phyloP scores from a whole-genome alignment of 2,329 filamentous ascomycete genomes.

The Tolypocladium guangdongense region DNA sequence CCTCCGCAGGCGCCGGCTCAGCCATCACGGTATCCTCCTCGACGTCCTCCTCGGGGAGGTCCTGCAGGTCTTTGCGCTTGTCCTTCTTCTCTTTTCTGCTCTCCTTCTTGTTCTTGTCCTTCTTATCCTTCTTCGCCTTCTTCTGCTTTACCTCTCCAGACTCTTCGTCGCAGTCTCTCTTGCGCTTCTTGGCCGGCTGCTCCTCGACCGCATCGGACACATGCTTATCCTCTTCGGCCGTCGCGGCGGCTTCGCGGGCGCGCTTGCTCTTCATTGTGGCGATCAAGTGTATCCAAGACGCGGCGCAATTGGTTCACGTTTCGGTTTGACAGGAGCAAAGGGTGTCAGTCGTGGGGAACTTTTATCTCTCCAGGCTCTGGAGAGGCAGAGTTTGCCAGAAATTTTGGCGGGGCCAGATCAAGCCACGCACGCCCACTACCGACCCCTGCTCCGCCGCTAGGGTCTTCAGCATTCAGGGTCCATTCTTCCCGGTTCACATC shows the following conservation, averaged over 20 bases:
- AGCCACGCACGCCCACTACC: neutral
- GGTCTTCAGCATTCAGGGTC: no score
- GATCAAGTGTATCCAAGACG: neutral
- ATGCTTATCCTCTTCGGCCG: slow-evolving; percentile 17
- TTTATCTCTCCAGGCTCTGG: neutral
- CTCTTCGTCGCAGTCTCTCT: slow-evolving; percentile 19
- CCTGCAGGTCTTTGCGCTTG: slow-evolving; percentile 25
- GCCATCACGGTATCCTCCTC: slow-evolving; percentile 10
- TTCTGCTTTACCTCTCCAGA: slow-evolving; percentile 13
- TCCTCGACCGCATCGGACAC: slow-evolving; percentile 10
- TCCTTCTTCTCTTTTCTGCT: slow-evolving; percentile 26
- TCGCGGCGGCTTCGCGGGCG: slow-evolving; percentile 20
- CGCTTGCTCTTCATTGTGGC: slow-evolving; percentile 28
- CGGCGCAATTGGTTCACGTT: neutral
- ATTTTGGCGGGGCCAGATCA: slow-evolving; percentile 3
- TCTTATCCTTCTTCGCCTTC: slow-evolving; percentile 20
- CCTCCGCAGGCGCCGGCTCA: slow-evolving; percentile 5
- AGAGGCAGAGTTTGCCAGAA: slow-evolving; percentile 3
- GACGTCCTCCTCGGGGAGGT: slow-evolving; percentile 23
- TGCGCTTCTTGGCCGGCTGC: slow-evolving; percentile 24
- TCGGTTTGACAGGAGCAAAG: neutral
- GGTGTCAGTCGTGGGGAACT: neutral
- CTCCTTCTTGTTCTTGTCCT: slow-evolving; percentile 18
- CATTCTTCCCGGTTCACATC: neutral
- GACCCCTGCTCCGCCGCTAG: neutral